Base-by-base conservation (phyloP, 306 rosid genomes). In the Cucurbita pepo region DNA sequence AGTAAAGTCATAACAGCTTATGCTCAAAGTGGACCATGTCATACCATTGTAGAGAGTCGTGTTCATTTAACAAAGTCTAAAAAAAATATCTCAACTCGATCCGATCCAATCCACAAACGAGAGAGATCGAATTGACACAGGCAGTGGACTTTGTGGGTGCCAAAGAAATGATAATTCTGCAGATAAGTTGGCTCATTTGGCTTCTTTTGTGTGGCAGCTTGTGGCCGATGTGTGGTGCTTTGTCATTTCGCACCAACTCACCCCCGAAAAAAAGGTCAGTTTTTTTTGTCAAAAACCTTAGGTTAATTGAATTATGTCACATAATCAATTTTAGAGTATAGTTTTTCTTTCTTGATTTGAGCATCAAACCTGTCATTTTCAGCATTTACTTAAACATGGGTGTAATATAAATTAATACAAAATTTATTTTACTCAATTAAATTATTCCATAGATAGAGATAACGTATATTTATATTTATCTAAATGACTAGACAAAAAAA, bases 181-280 rank as follows among this genome's bases (percentile, higher is more conserved):
- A n/a, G 51, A 63, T 63, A 63, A 63, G 51, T 63, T 63, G 34
- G 30, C 3, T 62, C 25, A 38, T 62, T 62, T 62, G 69, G 70
- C 70, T 18, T 63, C 36, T 63, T 63, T 63, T 40, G 51, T 40
- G 34, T 63, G 70, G 70, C 70, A 63, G 5, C 15, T 63, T 40
- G 1, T 63, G 51, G 16, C 34, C 41, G 70, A 60, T 60, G 66
- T 60, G 63, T 25, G 66, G 66, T 37, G 5, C 6, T 60, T 36
- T 60, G 45, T 60, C 34, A 63, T 63, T 40, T 63, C 34, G 5
- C 30, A 40, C 5, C 25, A 21, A 40, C 70, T n/a, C 69, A n/a
- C 50, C 66, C 19, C 30, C 8, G 4, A n/a, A 63, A 62, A 1
- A 62, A 43, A 0, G 52, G 4, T 47, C 13, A 4, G 52, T 3